phyloP scores from a whole-genome alignment of 805 yeast species.

The Yarrowia yakushimensis region DNA sequence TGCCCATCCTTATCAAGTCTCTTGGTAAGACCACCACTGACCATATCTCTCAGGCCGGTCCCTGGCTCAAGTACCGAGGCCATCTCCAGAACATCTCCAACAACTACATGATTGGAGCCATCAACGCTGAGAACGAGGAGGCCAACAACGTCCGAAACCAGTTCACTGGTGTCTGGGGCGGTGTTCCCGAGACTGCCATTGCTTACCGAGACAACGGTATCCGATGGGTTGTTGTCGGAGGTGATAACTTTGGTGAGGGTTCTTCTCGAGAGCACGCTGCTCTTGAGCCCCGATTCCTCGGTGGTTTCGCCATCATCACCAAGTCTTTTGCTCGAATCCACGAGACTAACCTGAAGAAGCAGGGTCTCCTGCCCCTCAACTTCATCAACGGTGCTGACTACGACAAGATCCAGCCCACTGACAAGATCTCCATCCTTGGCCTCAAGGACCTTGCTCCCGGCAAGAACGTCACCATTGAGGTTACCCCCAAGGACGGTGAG shows the following conservation, averaged over 20 bases:
- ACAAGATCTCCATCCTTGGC: constrained; percentile 83
- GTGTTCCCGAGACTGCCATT: constrained; percentile 96
- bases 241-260: constrained; percentile 99
- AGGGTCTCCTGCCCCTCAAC: constrained; percentile 97
- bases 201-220: constrained; percentile 29
- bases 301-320: constrained; percentile 96
- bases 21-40: constrained; percentile 98
- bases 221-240: constrained; percentile 52
- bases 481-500: constrained; percentile 65
- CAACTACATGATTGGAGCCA: constrained; percentile 99
- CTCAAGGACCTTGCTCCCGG: constrained; percentile 87
- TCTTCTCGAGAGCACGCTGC: constrained; percentile 99
- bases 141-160: constrained; percentile 88
- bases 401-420: constrained; percentile 89
- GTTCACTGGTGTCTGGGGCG: constrained; percentile 85
- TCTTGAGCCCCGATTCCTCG: constrained; percentile 97
- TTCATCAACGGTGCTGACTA: constrained; percentile 85
- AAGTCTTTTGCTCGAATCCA: constrained; percentile 98
- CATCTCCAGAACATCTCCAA: constrained; percentile 97
- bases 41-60: constrained; percentile 99
- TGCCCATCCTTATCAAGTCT: constrained; percentile 95
- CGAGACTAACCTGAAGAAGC: constrained; percentile 99
- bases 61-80: constrained; percentile 99
- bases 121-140: constrained; percentile 91
- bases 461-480: constrained; percentile 77